Evolutionary conservation across 2,329 filamentous ascomycete species (phyloP), one percentile per base, ranked within the genome.

Genomic region (Triangularia verruculosa): DNA sequence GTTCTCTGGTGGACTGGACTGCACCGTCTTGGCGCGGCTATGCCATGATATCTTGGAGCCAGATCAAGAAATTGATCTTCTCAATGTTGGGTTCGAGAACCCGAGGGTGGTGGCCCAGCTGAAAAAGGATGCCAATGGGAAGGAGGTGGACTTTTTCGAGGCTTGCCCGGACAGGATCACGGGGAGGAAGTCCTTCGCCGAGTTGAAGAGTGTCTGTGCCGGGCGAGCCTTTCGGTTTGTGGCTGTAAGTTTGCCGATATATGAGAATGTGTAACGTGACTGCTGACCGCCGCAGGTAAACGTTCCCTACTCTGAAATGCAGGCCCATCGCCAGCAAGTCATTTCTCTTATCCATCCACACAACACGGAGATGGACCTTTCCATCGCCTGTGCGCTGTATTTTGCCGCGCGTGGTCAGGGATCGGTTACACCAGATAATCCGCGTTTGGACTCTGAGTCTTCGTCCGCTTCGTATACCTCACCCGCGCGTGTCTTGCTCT

Each of bases 281-380:
- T 32, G 15, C 64, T 70, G 8, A 67, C 59, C 39, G 12, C 3
- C 1, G 3, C 30, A 89, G 80, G 83, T 97, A 62, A 89, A 99
- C 72, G 81, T 99, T 27, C 90, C 94, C 0, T 97, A 94, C 73
- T 73, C 80, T 5, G 90, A 96, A 70, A 90, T 89, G 0, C 73
- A 88, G 52, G 80, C 82, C 1, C 90, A 96, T 70, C 86, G 91
- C 66, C 72, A 82, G 2, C 83, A 82, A 25, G 85, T 99, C 20
- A 84, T 93, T 39, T 83, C 86, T 1, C 80, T 99, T 17, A 97
- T 99, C 74, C 83, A 90, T 69, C 95, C 95, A 0, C 95, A 99
- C 76, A 94, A 97, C 69, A 99, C 95, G 0, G 95, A 99, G 76
- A 99, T 99, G 95, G 95, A 99, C 72, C 82, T 99, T 0, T 99